Base-by-base conservation (phyloP, 805 yeast species). In the Yarrowia divulgata region DNA sequence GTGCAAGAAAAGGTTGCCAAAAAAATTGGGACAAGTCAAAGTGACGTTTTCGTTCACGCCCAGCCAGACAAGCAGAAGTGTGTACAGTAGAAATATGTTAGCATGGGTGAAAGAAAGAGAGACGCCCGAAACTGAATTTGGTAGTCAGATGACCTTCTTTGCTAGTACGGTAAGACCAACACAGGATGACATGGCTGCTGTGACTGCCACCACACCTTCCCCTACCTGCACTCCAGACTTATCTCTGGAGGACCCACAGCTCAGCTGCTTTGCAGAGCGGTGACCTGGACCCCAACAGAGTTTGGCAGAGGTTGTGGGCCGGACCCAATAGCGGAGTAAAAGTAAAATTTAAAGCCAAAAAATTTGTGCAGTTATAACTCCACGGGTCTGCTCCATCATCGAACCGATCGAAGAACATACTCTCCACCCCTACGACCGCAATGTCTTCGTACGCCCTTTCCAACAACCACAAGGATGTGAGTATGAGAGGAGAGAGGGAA, bases 391-490 rank as follows among this genome's bases (percentile, higher is more conserved):
- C 60, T 54, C 60, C 29, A 19, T 43, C 13, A n/a, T 35, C 29
- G 29, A 23, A 23, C 4, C 29, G 29, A 23, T 23, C 29, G 29
- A 23, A 23, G 46, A 12, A 48, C 16, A 66, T 32, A 57, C 6
- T 10, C 62, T 23, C 29, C 29, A 23, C 29, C 29, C 29, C 29
- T 4, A 2, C 4, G 29, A 23, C 29, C 32, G 32, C 39, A 69
- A 76, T 75, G 78, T 70, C 77, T 40, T 60, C 73, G 69, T 78
- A 78, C 76, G 71, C 73, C 64, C 71, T 78, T 39, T 73, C 79
- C 70, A 74, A 77, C 69, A 71, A 73, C 55, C 80, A 78, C 74
- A 72, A 73, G 72, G 73, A 73, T 45, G 73, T 71, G 71, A 49
- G 73, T 70, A 23, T 34, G 9, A 13, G 40, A 10, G 6, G 43